Percentiles rank a stretch among this genome's conserved stretches.
Evolutionary conservation across 2,329 filamentous ascomycete genomes (phyloP).

Genomic region (Drechslerella stenobrocha): DNA sequence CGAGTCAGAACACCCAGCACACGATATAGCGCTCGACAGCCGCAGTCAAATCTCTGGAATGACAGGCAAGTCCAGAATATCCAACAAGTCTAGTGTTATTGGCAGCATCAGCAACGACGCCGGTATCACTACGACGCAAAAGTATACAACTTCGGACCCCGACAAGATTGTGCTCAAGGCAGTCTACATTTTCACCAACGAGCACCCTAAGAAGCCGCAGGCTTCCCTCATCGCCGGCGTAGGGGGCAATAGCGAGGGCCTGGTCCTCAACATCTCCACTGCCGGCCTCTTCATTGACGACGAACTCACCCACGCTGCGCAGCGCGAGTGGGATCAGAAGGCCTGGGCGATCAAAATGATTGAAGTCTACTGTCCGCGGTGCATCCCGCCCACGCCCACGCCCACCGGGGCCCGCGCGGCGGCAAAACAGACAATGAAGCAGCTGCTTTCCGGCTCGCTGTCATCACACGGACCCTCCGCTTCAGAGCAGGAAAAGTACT

Average conservation of each 20-base stretch:
- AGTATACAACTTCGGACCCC: conserved; percentile 85
- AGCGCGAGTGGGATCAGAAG: conserved; percentile 98
- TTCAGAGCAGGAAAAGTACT: conserved; percentile 48
- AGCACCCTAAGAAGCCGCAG: conserved; percentile 84
- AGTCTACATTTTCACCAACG: conserved; percentile 89
- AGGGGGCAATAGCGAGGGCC: conserved; percentile 82
- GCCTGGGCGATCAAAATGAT: conserved; percentile 93
- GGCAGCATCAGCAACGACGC: conserved; percentile 58
- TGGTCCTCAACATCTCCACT: conserved; percentile 87
- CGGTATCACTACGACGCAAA: conserved; percentile 74
- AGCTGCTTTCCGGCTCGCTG: conserved; percentile 45
- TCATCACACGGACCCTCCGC: conserved; percentile 23
- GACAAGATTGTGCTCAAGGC: conserved; percentile 95
- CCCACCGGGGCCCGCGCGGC: conserved; percentile 53
- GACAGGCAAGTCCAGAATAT: conserved; percentile 56
- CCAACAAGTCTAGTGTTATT: conserved; percentile 65
- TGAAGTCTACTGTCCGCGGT: conserved; percentile 79
- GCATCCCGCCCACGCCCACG: conserved; percentile 57
- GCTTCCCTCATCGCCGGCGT: conserved; percentile 85
- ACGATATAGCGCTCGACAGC: conserved; percentile 27
- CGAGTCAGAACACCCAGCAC: conserved; percentile 34
- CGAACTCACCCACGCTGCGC: conserved; percentile 84
- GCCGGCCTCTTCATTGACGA: conserved; percentile 97
- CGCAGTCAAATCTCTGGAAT: conserved; percentile 38
- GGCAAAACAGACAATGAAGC: conserved; percentile 47